Evolutionary conservation across 2,329 filamentous ascomycete genomes (phyloP), one percentile per base, ranked within the genome.

Genomic region (Hymenotorrendiella dingleyae): DNA sequence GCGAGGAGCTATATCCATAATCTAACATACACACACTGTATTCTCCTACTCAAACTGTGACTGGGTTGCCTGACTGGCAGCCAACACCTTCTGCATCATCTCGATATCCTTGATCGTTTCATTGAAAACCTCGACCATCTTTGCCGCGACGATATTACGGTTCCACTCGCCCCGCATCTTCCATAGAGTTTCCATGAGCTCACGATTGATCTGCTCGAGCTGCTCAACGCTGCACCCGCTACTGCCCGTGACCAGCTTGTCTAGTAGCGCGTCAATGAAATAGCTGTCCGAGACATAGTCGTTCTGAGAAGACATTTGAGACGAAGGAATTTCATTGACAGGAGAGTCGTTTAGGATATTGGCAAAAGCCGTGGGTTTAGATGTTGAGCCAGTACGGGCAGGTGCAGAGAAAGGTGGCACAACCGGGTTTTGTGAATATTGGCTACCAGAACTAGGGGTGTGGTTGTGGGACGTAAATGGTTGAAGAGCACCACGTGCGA

Each of bases 171-270:
- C 74, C 37, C 89, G 76, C 47, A 76, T 76, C 47, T 73, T 74
- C 93, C 93, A 98, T 33, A 97, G 76, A 50, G 82, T 80, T 47
- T 91, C 85, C 91, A 97, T 97, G 50, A 97, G 70, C 53, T 84
- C 80, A 6, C 89, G 83, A 62, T 90, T 90, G 61, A 96, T 82
- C 64, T 97, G 91, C 69, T 97, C 91, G 16, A 98, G 70, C 63
- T 98, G 91, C 66, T 98, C 93, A 40, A 98, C 86, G 0, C 83
- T 56, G 23, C 53, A 60, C 2, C 59, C 59, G 22, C 54, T 59
- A 16, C 54, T 55, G 19, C 54, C 51, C 19, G 53, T 48, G 2
- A 55, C 53, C 2, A 62, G 45, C 14, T 44, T 42, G 10, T 30
- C 41, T 1, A 58, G 38, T 9, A 62, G 20, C 20, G 54, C 45